Base-by-base conservation (phyloP, 2,329 filamentous ascomycete species). In the Passalora sequoiae region DNA sequence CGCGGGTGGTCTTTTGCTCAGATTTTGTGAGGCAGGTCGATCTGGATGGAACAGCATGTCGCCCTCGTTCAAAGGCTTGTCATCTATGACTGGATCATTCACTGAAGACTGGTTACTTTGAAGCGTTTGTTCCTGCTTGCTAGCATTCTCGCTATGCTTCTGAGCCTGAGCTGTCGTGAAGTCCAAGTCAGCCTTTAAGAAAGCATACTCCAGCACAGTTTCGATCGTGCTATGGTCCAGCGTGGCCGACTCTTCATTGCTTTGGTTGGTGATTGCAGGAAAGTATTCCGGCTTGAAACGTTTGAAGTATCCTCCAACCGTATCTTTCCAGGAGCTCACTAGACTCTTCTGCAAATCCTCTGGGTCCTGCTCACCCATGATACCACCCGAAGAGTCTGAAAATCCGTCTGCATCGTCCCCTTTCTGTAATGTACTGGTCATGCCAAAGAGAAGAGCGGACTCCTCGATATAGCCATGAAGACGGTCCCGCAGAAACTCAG, bases 271-370 rank as follows among this genome's bases (percentile, higher is more conserved):
- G 6, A 62, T 41, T 7, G 58, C 60, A 6, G 60, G 60, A 71
- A 76, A 96, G 65, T 86, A 77, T 36, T 86, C 76, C 0, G 92
- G 91, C 54, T 80, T 82, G 69, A 97, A 97, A 31, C 92, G 81
- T 47, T 86, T 80, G 62, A 95, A 98, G 68, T 98, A 98, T 22
- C 92, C 92, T 36, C 92, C 92, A 4, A 98, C 84, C 0, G 87
- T 83, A 47, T 81, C 77, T 62, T 82, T 85, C 80, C 94, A 98
- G 43, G 83, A 78, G 27, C 76, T 70, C 19, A 96, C 76, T 7
- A 97, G 73, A 12, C 76, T 73, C 43, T 73, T 77, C 64, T 94
- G 83, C 38, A 95, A 69, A 43, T 80, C 71, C 44, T 82, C 70
- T 9, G 86, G 81, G 53, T 80, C 82, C 17, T 71, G 66, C 24